These are phyloP conservation scores for Aspergillus fijiensis DNA, from an alignment of 2,329 filamentous ascomycete genomes.

Conservation along the genomic window DNA sequence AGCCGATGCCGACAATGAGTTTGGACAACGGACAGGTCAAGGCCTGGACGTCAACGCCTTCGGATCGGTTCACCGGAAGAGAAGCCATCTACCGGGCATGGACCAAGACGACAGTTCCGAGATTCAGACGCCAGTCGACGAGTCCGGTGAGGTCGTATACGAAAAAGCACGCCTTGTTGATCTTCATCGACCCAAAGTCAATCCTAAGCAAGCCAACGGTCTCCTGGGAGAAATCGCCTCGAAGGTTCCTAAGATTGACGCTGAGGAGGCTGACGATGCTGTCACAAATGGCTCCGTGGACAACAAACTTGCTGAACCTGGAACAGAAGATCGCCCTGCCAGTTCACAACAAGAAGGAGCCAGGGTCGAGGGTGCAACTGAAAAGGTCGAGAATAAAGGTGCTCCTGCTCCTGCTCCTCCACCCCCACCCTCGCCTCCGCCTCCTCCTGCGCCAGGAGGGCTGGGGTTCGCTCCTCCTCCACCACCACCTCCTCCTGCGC, in stretches of 20 bases:
- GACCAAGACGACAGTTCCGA: constrained; percentile 39
- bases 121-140: constrained; percentile 49
- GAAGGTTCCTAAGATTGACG: constrained; percentile 74
- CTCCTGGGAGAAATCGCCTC: constrained; percentile 70
- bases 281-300: constrained; percentile 48
- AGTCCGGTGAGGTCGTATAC: constrained; percentile 62
- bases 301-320: constrained; percentile 64
- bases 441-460: no score
- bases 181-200: constrained; percentile 66
- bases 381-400: constrained; percentile 13
- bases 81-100: constrained; percentile 41
- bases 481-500: constrained; percentile 31
- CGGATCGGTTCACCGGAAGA: constrained; percentile 66
- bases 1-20: constrained; percentile 51
- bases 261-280: constrained; percentile 21
- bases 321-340: constrained; percentile 58
- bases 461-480: constrained; percentile 28
- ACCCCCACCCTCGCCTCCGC: no score
- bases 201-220: constrained; percentile 62
- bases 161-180: constrained; percentile 79
- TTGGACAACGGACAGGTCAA: constrained; percentile 49
- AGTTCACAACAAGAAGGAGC: constrained; percentile 17
- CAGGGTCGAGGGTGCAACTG: constrained; percentile 4
- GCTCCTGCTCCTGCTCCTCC: constrained; percentile 30
- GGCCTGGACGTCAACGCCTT: constrained; percentile 69